These are phyloP conservation scores for Thalassiosira hispida DNA, from an alignment of 352 stramenopile species.

Conservation along the genomic window DNA sequence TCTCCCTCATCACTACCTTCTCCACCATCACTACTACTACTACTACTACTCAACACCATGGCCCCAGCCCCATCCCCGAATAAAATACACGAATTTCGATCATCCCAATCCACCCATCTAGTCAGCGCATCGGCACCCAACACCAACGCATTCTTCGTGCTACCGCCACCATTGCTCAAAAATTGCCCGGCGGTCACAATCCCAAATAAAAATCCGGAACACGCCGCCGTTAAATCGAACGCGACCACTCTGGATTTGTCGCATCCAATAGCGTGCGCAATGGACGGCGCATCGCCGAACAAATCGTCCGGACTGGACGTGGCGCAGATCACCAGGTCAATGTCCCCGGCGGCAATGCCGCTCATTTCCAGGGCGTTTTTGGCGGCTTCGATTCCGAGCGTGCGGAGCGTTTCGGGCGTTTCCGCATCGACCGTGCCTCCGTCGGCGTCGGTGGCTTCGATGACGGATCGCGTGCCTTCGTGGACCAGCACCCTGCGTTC, in stretches of 20 bases:
- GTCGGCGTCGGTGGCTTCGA: slow-evolving; percentile 5
- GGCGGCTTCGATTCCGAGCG: slow-evolving; percentile 68
- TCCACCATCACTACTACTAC: slow-evolving; percentile 4
- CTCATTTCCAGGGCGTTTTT: slow-evolving; percentile 75
- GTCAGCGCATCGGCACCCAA: slow-evolving; percentile 87
- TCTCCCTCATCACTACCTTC: slow-evolving; percentile 45
- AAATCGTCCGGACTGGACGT: slow-evolving; percentile 88
- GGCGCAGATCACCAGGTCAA: slow-evolving; percentile 87
- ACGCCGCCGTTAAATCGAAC: slow-evolving; percentile 89
- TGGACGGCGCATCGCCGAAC: slow-evolving; percentile 87
- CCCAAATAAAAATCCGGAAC: slow-evolving; percentile 88
- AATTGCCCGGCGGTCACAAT: slow-evolving; percentile 87
- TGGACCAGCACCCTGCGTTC: slow-evolving; percentile 76
- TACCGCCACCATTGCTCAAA: slow-evolving; percentile 47
- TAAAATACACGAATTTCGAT: slow-evolving; percentile 88
- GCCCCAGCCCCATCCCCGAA: slow-evolving; percentile 89
- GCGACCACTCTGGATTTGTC: slow-evolving; percentile 70
- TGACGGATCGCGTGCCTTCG: slow-evolving; percentile 37
- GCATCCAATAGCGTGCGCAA: slow-evolving; percentile 81
- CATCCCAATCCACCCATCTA: slow-evolving; percentile 88
- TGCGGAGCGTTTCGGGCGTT: slow-evolving; percentile 58
- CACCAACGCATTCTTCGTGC: slow-evolving; percentile 83
- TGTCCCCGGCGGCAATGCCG: slow-evolving; percentile 58
- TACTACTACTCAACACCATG: slow-evolving; percentile 74
- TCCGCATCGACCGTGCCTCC: not conserved